Percentiles rank a stretch among this genome's conserved stretches.
Conservation (phyloP, 1,139 yeast species). For the Nakaseomyces delphensis region DNA sequence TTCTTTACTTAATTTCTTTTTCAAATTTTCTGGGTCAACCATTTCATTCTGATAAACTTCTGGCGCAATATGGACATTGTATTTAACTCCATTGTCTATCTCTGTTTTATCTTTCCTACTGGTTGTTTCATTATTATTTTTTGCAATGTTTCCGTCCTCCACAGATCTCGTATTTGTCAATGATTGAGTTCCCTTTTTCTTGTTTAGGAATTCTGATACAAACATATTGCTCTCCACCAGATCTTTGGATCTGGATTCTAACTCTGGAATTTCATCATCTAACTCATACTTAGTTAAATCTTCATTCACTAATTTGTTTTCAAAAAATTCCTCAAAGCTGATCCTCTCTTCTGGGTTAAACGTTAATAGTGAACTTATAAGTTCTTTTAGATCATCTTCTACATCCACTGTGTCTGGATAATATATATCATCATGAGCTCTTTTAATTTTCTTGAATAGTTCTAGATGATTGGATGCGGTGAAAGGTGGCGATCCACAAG, state of each 20-base stretch:
- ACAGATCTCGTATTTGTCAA: neutral
- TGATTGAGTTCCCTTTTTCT: neutral
- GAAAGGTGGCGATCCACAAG: slow-evolving; percentile 91
- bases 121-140: neutral
- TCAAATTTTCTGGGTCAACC: slow-evolving; percentile 4
- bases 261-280: slow-evolving; percentile 29
- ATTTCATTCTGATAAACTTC: slow-evolving; percentile 5
- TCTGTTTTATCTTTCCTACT: neutral
- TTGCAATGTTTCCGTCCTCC: neutral
- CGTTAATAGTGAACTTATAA: slow-evolving; percentile 68
- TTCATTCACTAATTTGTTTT: slow-evolving; percentile 37
- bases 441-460: slow-evolving; percentile 73
- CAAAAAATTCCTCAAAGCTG: slow-evolving; percentile 80
- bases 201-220: slow-evolving; percentile 61
- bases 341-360: slow-evolving; percentile 83
- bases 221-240: slow-evolving; percentile 59
- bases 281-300: slow-evolving; percentile 31
- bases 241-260: slow-evolving; percentile 55
- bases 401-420: slow-evolving; percentile 52
- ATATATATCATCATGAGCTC: slow-evolving; percentile 62
- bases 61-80: slow-evolving; percentile 2
- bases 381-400: slow-evolving; percentile 47
- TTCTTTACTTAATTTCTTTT: neutral
- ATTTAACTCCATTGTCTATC: slow-evolving; percentile 1
- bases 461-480: slow-evolving; percentile 90